These are phyloP conservation scores for Magnusiomyces sp. DNA, from an alignment of 1,139 yeast genomes.

Conservation along the genomic window DNA sequence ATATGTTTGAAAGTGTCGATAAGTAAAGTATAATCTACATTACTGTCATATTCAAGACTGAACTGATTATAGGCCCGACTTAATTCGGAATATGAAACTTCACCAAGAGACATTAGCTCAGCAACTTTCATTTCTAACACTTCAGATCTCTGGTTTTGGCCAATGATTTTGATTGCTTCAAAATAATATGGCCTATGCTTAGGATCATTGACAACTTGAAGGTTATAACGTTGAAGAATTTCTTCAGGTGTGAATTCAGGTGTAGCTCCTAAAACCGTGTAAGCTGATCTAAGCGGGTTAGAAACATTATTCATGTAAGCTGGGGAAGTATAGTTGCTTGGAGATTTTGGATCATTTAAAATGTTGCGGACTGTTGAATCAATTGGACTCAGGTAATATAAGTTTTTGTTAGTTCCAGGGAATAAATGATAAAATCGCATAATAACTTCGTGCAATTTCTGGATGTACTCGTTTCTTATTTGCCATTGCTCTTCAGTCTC, in stretches of 20 bases:
- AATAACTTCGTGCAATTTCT: conserved; percentile 2
- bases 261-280: conserved; percentile 42
- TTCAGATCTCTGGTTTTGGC: conserved; percentile 40
- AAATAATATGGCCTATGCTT: conserved; percentile 50
- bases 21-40: conserved; percentile 19
- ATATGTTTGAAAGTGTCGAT: conserved; percentile 22
- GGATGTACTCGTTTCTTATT: not conserved
- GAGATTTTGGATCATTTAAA: not conserved
- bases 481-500: not conserved
- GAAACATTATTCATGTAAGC: not conserved
- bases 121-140: conserved; percentile 45
- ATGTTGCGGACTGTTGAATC: not conserved
- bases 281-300: not conserved
- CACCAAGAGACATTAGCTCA: conserved; percentile 47
- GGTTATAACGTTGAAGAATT: conserved; percentile 54
- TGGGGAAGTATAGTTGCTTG: not conserved
- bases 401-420: not conserved
- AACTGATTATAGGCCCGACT: conserved; percentile 45
- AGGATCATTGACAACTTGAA: conserved; percentile 43
- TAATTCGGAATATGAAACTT: conserved; percentile 55
- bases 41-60: conserved; percentile 36
- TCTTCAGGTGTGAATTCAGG: conserved; percentile 54
- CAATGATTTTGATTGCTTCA: conserved; percentile 51
- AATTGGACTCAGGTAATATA: too few relatives aligned
- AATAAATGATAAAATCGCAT: not conserved